A percentile compares a stretch with the other conserved stretches of the same genome.
These are phyloP conservation scores for Phaeotremella fagi DNA, from an alignment of 768 basidiomycete species.

Conservation along the genomic window DNA sequence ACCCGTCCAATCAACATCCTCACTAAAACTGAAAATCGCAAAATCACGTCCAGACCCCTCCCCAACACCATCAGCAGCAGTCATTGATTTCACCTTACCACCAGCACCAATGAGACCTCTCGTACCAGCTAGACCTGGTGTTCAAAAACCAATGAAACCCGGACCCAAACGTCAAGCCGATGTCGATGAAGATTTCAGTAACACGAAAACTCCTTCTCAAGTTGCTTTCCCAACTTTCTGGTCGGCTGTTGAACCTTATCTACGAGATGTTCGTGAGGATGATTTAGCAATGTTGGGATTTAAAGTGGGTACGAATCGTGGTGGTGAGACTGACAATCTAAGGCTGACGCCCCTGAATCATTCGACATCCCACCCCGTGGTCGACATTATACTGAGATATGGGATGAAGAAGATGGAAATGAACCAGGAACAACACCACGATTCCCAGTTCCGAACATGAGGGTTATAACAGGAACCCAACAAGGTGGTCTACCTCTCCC, in stretches of 20 bases:
- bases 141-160: slow-evolving; percentile 44
- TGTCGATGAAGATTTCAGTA: slow-evolving; percentile 84
- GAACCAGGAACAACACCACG: slow-evolving; percentile 36
- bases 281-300: slow-evolving; percentile 90
- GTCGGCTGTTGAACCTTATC: slow-evolving; percentile 79
- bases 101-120: slow-evolving; percentile 25
- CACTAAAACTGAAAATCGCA: slow-evolving; percentile 37
- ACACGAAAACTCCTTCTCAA: slow-evolving; percentile 64
- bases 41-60: slow-evolving; percentile 17
- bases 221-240: slow-evolving; percentile 65
- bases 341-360: slow-evolving; percentile 77
- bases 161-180: slow-evolving; percentile 58
- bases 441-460: slow-evolving; percentile 28
- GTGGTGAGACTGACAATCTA: neutral
- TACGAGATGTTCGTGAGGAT: slow-evolving; percentile 85
- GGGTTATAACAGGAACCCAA: slow-evolving; percentile 7
- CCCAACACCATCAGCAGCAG: slow-evolving; percentile 23
- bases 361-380: slow-evolving; percentile 81
- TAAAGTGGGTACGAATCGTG: slow-evolving; percentile 52
- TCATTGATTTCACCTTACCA: slow-evolving; percentile 43
- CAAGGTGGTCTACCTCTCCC: slow-evolving; percentile 10
- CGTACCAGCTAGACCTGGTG: slow-evolving; percentile 39
- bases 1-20: slow-evolving; percentile 29
- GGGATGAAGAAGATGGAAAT: slow-evolving; percentile 79
- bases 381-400: slow-evolving; percentile 79